Base-by-base conservation (phyloP, 106 monocot species). In the Iris macrosiphon region DNA sequence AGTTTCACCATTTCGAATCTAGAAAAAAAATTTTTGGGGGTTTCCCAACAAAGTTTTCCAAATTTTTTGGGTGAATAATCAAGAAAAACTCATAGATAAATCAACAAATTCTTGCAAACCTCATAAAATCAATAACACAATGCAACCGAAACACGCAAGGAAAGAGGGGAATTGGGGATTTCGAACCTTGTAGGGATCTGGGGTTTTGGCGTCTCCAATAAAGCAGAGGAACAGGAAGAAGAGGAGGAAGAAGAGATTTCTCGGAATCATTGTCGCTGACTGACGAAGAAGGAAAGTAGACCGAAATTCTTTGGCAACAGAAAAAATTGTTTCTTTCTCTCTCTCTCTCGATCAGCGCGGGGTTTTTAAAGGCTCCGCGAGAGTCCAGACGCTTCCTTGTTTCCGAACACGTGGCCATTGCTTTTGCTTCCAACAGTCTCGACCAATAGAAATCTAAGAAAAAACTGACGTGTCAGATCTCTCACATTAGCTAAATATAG, bases 141-240 rank as follows among this genome's bases (percentile, higher is more conserved):
- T 3, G 0, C 28, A 20, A 26, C 51, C 7, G 26, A 27, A 38
- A 14, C 37, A 13, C 1, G 31, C 2, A 45, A 0, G 15, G 8
- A 62, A 5, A 0, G 34, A 11, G 21, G 38, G 5, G 14, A 24
- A 33, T 3, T 4, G 7, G 52, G 23, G 7, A 7, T 0, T 23
- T 5, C 26, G 27, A 34, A 80, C 79, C 79, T 75, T 75, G 46
- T 80, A 80, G 21, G 74, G 80, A 65, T 80, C 80, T 40, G 53
- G 56, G 62, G 75, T 45, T 75, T 70, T 70, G 64, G 70, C 63
- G 16, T 65, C 61, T 31, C 24, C 10, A 12, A 15, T 22, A 11
- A 33, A 46, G 42, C 40, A 4, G 33, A 59, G 16, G 18, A 60
- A 30, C 4, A 55, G 20, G 10, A 56, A 49, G 35, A 47, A 22